Percentiles rank a stretch among this genome's conserved stretches.
phyloP scores from a whole-genome alignment of 169 alveolate genomes.

The Plasmodium knowlesi region DNA sequence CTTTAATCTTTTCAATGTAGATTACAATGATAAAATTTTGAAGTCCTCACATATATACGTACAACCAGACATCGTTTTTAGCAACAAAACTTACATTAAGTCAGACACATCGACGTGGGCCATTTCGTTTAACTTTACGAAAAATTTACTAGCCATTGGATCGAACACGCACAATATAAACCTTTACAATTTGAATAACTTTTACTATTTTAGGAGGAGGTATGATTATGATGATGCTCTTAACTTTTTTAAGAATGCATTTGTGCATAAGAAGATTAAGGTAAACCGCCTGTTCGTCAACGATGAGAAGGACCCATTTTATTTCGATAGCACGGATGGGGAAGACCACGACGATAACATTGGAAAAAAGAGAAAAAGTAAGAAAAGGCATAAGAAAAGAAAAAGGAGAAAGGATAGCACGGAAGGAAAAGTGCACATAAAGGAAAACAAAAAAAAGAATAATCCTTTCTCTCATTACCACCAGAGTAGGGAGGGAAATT shows the following conservation, averaged over 20 bases:
- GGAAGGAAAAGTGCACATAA: neutral
- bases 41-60: constrained; percentile 35
- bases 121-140: constrained; percentile 58
- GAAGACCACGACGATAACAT: neutral
- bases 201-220: constrained; percentile 67
- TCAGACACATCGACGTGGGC: constrained; percentile 73
- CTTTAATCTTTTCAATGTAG: constrained; percentile 54
- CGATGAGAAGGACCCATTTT: neutral
- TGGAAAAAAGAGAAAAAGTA: neutral
- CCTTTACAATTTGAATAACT: constrained; percentile 67
- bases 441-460: neutral
- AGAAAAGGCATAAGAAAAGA: neutral
- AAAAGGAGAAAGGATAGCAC: neutral
- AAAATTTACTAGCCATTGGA: constrained; percentile 73
- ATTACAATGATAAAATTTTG: constrained; percentile 37
- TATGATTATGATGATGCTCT: constrained; percentile 66
- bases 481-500: neutral
- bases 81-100: constrained; percentile 14
- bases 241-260: constrained; percentile 31
- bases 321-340: neutral
- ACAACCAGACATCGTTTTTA: constrained; percentile 71
- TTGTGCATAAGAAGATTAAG: constrained; percentile 17
- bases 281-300: constrained; percentile 22
- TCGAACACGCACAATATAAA: constrained; percentile 67
- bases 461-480: neutral